phyloP scores from a whole-genome alignment of 352 stramenopile species.

The Phytophthora citricola region DNA sequence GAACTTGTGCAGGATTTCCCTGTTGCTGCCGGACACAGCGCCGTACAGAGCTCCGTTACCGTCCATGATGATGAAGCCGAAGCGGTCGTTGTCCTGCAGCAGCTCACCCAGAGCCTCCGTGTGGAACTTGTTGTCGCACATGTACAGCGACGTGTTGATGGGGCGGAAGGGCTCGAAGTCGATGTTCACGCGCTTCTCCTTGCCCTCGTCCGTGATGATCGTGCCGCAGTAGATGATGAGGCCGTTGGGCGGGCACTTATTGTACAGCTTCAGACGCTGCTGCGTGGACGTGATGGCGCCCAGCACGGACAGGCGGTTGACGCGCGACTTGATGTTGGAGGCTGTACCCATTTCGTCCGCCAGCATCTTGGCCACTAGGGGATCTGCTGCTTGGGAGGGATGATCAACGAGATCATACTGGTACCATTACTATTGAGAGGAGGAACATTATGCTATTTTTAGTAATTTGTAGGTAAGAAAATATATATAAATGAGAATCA shows the following conservation, averaged over 20 bases:
- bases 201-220: constrained; percentile 99
- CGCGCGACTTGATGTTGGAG: constrained; percentile 99
- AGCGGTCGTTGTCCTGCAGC: constrained; percentile 99
- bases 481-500: background rate
- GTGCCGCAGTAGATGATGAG: constrained; percentile 99
- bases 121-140: constrained; percentile 99
- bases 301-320: constrained; percentile 98
- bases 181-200: constrained; percentile 99
- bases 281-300: constrained; percentile 99
- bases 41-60: constrained; percentile 99
- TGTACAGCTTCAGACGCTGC: constrained; percentile 99
- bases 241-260: constrained; percentile 96
- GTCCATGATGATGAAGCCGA: constrained; percentile 99
- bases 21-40: constrained; percentile 95
- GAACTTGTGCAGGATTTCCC: constrained; percentile 96
- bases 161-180: constrained; percentile 99
- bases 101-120: constrained; percentile 98
- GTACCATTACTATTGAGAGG: constrained; percentile 93
- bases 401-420: constrained; percentile 99
- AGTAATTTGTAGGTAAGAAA: constrained; percentile 11
- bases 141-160: constrained; percentile 99
- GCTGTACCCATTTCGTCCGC: constrained; percentile 99
- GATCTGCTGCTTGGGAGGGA: constrained; percentile 99
- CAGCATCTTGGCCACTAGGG: constrained; percentile 98
- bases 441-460: background rate